Conservation (phyloP, 2,329 filamentous ascomycete genomes). For the Dactylellina parvicollis region DNA sequence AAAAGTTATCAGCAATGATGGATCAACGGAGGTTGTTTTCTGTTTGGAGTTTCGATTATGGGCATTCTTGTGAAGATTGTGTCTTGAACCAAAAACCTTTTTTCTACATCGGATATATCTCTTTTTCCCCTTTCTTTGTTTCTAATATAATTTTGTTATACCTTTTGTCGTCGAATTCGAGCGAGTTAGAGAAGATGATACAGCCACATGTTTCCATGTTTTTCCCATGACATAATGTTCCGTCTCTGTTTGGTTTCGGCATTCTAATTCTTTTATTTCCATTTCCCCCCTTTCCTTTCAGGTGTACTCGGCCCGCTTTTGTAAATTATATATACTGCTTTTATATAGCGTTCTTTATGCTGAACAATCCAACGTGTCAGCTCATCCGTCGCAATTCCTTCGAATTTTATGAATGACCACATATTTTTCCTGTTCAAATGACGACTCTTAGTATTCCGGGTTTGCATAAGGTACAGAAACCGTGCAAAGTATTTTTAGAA, state of each 20-base stretch:
- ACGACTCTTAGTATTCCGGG: no score
- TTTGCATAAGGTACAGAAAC: no score
- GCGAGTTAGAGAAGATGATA: neutral
- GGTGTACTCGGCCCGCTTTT: constrained; percentile 12
- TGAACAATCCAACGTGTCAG: neutral
- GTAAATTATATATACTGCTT: neutral
- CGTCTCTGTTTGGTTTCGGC: neutral
- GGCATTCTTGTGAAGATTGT: constrained; percentile 2
- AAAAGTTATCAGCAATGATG: constrained; percentile 12
- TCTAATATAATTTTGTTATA: neutral
- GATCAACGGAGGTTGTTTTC: neutral
- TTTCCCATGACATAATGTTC: no score
- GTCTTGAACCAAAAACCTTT: constrained; percentile 1
- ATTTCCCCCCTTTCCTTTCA: neutral
- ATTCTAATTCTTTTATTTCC: neutral
- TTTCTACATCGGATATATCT: neutral
- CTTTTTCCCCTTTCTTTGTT: neutral
- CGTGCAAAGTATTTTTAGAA: no score
- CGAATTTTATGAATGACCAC: no score
- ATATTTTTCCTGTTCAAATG: no score
- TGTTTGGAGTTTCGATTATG: neutral
- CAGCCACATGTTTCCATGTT: neutral
- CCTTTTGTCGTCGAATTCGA: neutral
- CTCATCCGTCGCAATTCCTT: neutral
- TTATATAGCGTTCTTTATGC: neutral